phyloP scores from a whole-genome alignment of 2,329 filamentous ascomycete species.

The Coleophoma eucalyptorum region DNA sequence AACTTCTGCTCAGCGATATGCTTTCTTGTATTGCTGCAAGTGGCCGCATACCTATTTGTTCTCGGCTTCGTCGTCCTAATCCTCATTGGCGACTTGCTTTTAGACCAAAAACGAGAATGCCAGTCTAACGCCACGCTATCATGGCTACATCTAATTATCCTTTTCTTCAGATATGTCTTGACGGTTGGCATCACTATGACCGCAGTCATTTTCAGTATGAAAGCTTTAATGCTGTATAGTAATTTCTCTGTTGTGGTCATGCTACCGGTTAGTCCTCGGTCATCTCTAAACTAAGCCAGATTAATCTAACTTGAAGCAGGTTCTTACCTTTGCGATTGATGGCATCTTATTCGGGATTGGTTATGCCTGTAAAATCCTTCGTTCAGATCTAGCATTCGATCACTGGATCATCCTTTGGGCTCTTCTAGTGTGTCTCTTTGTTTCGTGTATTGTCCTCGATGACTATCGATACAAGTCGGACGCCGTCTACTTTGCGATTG shows the following conservation, averaged over 20 bases:
- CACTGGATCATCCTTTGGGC: slow-evolving; percentile 10
- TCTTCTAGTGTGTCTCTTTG: slow-evolving; percentile 10
- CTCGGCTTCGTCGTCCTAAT: slow-evolving; percentile 10
- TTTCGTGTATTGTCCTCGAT: slow-evolving; percentile 7
- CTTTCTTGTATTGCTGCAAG: slow-evolving; percentile 18
- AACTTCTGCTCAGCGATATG: slow-evolving; percentile 16
- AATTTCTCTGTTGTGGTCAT: slow-evolving; percentile 22
- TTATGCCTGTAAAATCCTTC: slow-evolving; percentile 9
- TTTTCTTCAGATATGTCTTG: slow-evolving; percentile 11
- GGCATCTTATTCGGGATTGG: slow-evolving; percentile 18
- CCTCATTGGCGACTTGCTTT: slow-evolving; percentile 7
- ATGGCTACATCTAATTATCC: slow-evolving; percentile 7
- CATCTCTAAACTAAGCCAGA: not conserved
- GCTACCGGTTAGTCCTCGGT: slow-evolving; percentile 14
- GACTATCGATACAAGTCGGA: slow-evolving; percentile 20
- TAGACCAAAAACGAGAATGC: slow-evolving; percentile 5
- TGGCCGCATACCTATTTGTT: slow-evolving; percentile 16
- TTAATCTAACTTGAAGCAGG: slow-evolving; percentile 12
- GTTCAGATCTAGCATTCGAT: slow-evolving; percentile 9
- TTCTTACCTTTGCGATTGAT: slow-evolving; percentile 23
- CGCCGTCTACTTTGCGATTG: slow-evolving; percentile 12
- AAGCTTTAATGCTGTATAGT: slow-evolving; percentile 15
- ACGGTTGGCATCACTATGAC: slow-evolving; percentile 1
- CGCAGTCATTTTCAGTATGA: slow-evolving; percentile 15
- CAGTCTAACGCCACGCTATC: slow-evolving; percentile 7